A percentile compares a stretch with the other conserved stretches of the same genome.
phyloP scores from a whole-genome alignment of 176 grass and related monocot species.

The Oryza rufipogon region DNA sequence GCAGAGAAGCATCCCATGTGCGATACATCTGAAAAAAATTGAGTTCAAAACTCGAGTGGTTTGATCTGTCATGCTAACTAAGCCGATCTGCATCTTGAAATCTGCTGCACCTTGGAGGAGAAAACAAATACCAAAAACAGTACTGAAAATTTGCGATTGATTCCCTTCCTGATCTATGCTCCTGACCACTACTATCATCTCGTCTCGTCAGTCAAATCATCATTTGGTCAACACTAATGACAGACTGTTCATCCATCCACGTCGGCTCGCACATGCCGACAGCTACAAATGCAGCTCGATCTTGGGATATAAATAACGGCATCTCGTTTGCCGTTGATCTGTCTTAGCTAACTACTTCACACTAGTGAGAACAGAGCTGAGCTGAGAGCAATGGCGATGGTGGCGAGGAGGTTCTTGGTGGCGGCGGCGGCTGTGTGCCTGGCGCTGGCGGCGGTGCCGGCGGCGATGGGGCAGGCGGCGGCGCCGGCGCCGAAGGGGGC shows the following conservation, averaged over 20 bases:
- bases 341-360: background rate
- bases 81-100: constrained; percentile 36
- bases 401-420: background rate
- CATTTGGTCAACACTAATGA: constrained; percentile 38
- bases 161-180: background rate
- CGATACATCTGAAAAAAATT: background rate
- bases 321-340: background rate
- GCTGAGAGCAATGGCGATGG: background rate
- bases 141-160: constrained; percentile 17
- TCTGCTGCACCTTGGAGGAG: background rate
- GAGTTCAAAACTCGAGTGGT: background rate
- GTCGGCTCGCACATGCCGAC: constrained; percentile 6
- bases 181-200: constrained; percentile 17
- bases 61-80: background rate
- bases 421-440: background rate
- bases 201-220: constrained; percentile 9
- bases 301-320: background rate
- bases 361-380: background rate
- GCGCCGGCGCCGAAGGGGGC: constrained; percentile 29
- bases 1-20: background rate
- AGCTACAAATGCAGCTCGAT: constrained; percentile 6
- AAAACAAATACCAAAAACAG: background rate
- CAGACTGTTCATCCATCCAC: constrained; percentile 8
- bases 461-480: constrained; percentile 37
- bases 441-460: constrained; percentile 26